Evolutionary conservation across 2,329 filamentous ascomycete species (phyloP).

Genomic region (Colletotrichum spaethianum): DNA sequence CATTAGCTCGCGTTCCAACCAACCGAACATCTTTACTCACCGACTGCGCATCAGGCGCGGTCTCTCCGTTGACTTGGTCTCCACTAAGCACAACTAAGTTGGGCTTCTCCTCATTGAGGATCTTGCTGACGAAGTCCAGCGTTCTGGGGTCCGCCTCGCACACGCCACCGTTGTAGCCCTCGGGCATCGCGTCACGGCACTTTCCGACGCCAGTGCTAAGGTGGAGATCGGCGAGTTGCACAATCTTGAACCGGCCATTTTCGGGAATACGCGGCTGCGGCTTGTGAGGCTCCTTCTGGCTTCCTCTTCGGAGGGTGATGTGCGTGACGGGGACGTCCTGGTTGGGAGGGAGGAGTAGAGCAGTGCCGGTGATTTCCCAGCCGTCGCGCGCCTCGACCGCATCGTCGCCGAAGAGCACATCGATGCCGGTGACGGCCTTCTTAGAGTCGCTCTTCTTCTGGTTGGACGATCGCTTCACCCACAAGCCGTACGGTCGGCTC

Average conservation of each 20-base stretch:
- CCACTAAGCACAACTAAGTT: constrained; percentile 93
- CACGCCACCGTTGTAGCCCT: constrained; percentile 77
- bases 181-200: constrained; percentile 89
- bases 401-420: constrained; percentile 91
- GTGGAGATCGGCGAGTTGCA: constrained; percentile 96
- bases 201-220: constrained; percentile 88
- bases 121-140: constrained; percentile 85
- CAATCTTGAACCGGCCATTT: constrained; percentile 95
- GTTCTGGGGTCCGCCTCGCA: constrained; percentile 95
- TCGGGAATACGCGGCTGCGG: constrained; percentile 84
- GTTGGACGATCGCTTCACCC: constrained; percentile 83
- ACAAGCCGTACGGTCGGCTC: constrained; percentile 80
- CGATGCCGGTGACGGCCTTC: constrained; percentile 82
- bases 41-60: constrained; percentile 90
- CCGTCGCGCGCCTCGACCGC: constrained; percentile 90
- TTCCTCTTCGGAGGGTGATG: constrained; percentile 83
- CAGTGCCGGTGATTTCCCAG: constrained; percentile 84
- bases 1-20: constrained; percentile 16
- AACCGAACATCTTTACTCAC: constrained; percentile 59
- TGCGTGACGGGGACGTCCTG: constrained; percentile 77
- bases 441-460: constrained; percentile 82
- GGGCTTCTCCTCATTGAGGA: constrained; percentile 93
- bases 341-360: constrained; percentile 78
- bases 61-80: constrained; percentile 96
- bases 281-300: constrained; percentile 74